phyloP scores from a whole-genome alignment of 108 stramenopile genomes.

The Parietichytrium sp. region DNA sequence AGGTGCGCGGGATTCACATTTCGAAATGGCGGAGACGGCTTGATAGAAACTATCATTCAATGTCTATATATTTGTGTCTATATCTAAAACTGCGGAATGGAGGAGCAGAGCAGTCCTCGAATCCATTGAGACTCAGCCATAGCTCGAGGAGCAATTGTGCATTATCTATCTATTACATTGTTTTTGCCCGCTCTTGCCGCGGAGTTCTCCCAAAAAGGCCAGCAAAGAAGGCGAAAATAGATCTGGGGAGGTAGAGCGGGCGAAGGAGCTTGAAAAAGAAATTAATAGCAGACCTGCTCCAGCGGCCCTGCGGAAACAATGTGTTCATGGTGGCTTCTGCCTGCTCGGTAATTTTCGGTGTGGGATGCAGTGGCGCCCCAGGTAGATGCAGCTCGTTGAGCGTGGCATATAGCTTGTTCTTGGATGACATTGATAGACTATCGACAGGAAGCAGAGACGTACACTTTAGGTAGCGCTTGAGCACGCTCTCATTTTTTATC shows the following conservation, averaged over 20 bases:
- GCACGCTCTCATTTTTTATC: slow-evolving; percentile 6
- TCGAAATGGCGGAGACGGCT: too few species aligned
- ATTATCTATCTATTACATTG: too few species aligned
- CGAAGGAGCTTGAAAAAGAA: background rate
- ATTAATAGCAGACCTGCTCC: background rate
- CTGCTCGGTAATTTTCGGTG: background rate
- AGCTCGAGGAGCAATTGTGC: too few species aligned
- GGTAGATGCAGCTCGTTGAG: slow-evolving; percentile 22
- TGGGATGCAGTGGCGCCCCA: background rate
- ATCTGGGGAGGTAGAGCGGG: background rate
- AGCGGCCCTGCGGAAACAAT: slow-evolving; percentile 6
- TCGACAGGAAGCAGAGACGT: background rate
- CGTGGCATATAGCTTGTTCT: slow-evolving; percentile 18
- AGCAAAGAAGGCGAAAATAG: slow-evolving; percentile 33
- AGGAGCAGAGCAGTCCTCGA: too few species aligned
- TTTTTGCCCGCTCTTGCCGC: too few species aligned
- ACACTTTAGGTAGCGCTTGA: background rate
- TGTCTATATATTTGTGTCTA: too few species aligned
- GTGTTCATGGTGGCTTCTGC: background rate
- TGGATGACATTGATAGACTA: background rate
- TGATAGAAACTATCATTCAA: too few species aligned
- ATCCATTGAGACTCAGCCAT: too few species aligned
- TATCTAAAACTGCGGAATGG: too few species aligned
- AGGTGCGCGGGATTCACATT: too few species aligned
- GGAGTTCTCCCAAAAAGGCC: too few species aligned